Base-by-base conservation (phyloP, 352 stramenopile species). In the Phytopythium vexans region DNA sequence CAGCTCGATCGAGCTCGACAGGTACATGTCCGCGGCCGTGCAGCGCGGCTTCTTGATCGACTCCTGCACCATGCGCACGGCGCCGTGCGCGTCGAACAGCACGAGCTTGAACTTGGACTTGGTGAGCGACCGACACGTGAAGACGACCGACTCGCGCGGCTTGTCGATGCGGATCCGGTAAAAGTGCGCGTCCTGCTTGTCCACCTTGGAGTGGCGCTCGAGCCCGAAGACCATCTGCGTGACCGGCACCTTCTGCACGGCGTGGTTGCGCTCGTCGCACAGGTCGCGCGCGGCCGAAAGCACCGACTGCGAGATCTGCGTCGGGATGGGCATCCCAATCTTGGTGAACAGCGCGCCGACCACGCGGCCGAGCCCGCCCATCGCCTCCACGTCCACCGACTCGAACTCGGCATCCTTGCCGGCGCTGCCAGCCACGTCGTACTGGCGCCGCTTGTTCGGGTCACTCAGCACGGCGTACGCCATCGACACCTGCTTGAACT, bases 41-140 rank as follows among this genome's bases (percentile, higher is more conserved):
- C 79, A 90, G 15, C 74, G 74, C 37, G 83, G 46, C 37, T 88
- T 86, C 61, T 90, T 89, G 34, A 78, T 58, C 52, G 79, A 90
- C 55, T 95, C 86, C 60, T 95, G 83, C 34, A 94, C 82, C 72
- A 92, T 83, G 16, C 83, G 79, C 51, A 95, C 86, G 11, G 68
- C 83, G 49, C 86, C 86, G 16, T 84, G 71, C 21, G 64, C 54
- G 67, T 95, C 86, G 53, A 95, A 95, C 8, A 95, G 68, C 55
- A 95, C 85, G 47, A 95, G 54, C 60, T 95, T 95, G 59, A 95
- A 95, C 66, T 95, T 95, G 74, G 72, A 89, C 60, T 95, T 95
- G 31, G 78, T 74, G 15, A 66, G 66, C 6, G 86, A 92, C 36
- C 83, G 83, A 51, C 83, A 93, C 69, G 86, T 89, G 56, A 95